phyloP scores from a whole-genome alignment of 129 eudicot genomes.

The Escallonia herrerae region DNA sequence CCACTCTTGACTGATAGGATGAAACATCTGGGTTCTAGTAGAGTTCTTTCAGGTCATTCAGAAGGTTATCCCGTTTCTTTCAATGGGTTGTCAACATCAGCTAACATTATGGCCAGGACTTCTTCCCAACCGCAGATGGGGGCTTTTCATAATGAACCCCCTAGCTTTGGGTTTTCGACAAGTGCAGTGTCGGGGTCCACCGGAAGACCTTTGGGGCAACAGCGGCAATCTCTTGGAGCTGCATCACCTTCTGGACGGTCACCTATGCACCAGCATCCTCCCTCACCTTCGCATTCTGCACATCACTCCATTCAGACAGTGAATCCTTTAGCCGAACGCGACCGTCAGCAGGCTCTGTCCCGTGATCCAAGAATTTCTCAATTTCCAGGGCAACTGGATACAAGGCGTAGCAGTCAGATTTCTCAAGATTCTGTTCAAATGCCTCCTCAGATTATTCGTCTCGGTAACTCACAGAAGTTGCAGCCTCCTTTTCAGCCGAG shows the following conservation, averaged over 20 bases:
- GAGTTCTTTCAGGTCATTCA: slow-evolving; percentile 12
- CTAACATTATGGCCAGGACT: slow-evolving; percentile 25
- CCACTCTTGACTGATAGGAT: slow-evolving; percentile 18
- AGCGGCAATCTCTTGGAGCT: slow-evolving; percentile 25
- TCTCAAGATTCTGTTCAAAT: slow-evolving; percentile 29
- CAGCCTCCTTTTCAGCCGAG: slow-evolving; percentile 39
- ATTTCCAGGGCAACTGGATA: slow-evolving; percentile 20
- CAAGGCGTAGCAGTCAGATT: slow-evolving; percentile 15
- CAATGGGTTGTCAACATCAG: slow-evolving; percentile 27
- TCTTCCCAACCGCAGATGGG: slow-evolving; percentile 33
- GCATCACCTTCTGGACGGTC: slow-evolving; percentile 27
- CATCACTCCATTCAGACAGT: slow-evolving; percentile 21
- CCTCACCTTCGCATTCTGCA: slow-evolving; percentile 30
- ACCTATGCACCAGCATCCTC: slow-evolving; percentile 32
- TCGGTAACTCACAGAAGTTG: slow-evolving; percentile 23
- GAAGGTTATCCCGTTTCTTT: slow-evolving; percentile 24
- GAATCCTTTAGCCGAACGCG: slow-evolving; percentile 31
- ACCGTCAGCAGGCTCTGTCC: slow-evolving; percentile 12
- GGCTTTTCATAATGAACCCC: slow-evolving; percentile 17
- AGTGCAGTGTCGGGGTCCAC: slow-evolving; percentile 21
- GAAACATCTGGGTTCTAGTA: slow-evolving; percentile 15
- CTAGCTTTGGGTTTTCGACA: slow-evolving; percentile 18
- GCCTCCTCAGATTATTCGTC: slow-evolving; percentile 22
- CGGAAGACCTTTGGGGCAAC: slow-evolving; percentile 21
- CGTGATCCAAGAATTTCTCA: slow-evolving; percentile 42